Percentiles rank a stretch among this genome's conserved stretches.
phyloP scores from a whole-genome alignment of 2,329 filamentous ascomycete genomes.

The Fusarium sp. region DNA sequence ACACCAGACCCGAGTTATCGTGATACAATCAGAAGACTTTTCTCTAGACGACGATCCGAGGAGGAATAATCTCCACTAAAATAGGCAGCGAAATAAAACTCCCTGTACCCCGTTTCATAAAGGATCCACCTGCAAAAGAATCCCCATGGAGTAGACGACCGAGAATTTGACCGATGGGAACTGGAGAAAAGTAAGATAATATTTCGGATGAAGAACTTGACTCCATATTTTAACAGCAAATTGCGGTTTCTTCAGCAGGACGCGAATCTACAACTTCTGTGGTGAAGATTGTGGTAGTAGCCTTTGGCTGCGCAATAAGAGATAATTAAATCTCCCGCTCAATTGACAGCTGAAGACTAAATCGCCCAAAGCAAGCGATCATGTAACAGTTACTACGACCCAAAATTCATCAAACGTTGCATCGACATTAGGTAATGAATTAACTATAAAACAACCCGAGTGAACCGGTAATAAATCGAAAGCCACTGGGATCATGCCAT shows the following conservation, averaged over 20 bases:
- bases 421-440: neutral
- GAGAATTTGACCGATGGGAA: conserved; percentile 19
- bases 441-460: neutral
- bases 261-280: neutral
- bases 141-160: conserved; percentile 26
- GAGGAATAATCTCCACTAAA: conserved; percentile 6
- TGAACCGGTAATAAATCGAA: neutral
- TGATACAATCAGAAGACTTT: conserved; percentile 17
- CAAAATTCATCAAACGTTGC: neutral
- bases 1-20: neutral
- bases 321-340: neutral
- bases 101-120: conserved; percentile 5
- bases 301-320: too few relatives aligned
- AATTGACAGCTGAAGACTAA: neutral
- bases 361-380: neutral
- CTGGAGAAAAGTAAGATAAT: neutral
- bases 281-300: neutral
- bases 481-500: neutral
- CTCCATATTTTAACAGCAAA: too few relatives aligned
- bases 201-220: neutral
- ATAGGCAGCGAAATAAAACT: conserved; percentile 30
- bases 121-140: conserved; percentile 1
- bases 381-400: too few relatives aligned
- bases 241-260: too few relatives aligned
- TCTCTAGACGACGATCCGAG: neutral